phyloP scores from a whole-genome alignment of 805 yeast genomes.

The Henningerozyma blattae region DNA sequence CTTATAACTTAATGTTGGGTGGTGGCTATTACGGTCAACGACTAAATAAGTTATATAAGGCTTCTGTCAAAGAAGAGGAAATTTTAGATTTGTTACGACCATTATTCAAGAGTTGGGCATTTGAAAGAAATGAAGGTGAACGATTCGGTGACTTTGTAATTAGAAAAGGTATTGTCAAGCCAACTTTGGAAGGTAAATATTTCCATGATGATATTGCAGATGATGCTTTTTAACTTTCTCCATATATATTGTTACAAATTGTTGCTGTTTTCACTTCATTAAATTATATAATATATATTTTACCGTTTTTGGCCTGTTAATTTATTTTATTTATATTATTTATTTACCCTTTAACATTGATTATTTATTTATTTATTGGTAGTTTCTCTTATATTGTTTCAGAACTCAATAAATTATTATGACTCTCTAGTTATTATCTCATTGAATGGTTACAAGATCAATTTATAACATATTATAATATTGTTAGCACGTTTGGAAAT shows the following conservation, averaged over 20 bases:
- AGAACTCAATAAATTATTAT: too few relatives aligned
- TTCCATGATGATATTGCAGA: slow-evolving; percentile 93
- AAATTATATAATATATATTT: too few relatives aligned
- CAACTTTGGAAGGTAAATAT: slow-evolving; percentile 80
- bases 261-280: too few relatives aligned
- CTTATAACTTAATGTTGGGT: slow-evolving; percentile 87
- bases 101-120: slow-evolving; percentile 85
- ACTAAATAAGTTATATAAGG: slow-evolving; percentile 76
- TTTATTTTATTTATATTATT: too few relatives aligned
- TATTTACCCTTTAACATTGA: too few relatives aligned
- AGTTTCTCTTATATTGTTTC: too few relatives aligned
- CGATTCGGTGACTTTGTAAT: slow-evolving; percentile 91
- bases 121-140: slow-evolving; percentile 83
- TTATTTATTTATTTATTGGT: too few relatives aligned
- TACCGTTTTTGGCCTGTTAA: not conserved
- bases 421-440: too few relatives aligned
- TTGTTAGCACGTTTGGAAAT: too few relatives aligned
- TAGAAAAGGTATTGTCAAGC: slow-evolving; percentile 77
- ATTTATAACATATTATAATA: too few relatives aligned
- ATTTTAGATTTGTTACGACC: slow-evolving; percentile 68
- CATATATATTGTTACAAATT: too few relatives aligned
- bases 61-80: slow-evolving; percentile 85
- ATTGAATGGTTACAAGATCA: too few relatives aligned
- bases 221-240: slow-evolving; percentile 39
- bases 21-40: slow-evolving; percentile 94